Percentiles rank a stretch among this genome's conserved stretches.
phyloP scores from a whole-genome alignment of 2,329 filamentous ascomycete genomes.

The Fusarium illudens region DNA sequence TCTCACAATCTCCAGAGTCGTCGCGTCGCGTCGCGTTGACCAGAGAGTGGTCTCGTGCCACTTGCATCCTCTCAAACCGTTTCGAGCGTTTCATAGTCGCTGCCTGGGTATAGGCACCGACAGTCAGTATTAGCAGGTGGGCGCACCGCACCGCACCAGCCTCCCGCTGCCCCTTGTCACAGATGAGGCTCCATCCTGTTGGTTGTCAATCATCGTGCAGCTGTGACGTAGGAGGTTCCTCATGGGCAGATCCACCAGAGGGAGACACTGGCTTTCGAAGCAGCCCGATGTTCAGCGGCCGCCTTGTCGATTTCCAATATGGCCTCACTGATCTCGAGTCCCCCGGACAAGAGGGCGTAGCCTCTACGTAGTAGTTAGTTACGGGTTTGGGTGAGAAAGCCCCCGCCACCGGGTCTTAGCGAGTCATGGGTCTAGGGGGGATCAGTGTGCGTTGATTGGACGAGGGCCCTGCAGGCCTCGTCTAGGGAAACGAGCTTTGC shows the following conservation, averaged over 20 bases:
- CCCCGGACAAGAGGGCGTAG: slow-evolving; percentile 21
- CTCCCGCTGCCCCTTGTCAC: slow-evolving; percentile 12
- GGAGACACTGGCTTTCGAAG: slow-evolving; percentile 18
- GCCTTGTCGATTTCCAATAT: slow-evolving; percentile 30
- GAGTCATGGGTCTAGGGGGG: slow-evolving; percentile 41
- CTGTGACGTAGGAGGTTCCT: slow-evolving; percentile 35
- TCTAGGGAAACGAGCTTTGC: slow-evolving; percentile 43
- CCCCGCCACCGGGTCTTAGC: slow-evolving; percentile 40
- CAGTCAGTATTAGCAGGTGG: too few species aligned
- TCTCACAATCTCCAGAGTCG: background rate
- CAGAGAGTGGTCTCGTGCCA: slow-evolving; percentile 3
- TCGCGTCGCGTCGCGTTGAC: slow-evolving; percentile 12
- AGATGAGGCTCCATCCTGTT: slow-evolving; percentile 26
- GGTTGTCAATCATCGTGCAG: slow-evolving; percentile 24
- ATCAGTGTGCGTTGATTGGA: slow-evolving; percentile 37
- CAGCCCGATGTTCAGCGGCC: slow-evolving; percentile 27
- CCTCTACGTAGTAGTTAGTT: too few species aligned
- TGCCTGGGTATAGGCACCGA: too few species aligned
- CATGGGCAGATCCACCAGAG: slow-evolving; percentile 15
- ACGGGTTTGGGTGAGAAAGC: slow-evolving; percentile 29
- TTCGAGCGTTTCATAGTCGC: background rate
- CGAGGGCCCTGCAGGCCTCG: slow-evolving; percentile 36
- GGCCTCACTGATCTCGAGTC: slow-evolving; percentile 39
- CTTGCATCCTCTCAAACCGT: background rate
- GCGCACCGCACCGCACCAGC: background rate